A percentile compares a stretch with the other conserved stretches of the same genome.
phyloP scores from a whole-genome alignment of 495 filamentous ascomycete genomes.

The Jackrogersella multiformis region DNA sequence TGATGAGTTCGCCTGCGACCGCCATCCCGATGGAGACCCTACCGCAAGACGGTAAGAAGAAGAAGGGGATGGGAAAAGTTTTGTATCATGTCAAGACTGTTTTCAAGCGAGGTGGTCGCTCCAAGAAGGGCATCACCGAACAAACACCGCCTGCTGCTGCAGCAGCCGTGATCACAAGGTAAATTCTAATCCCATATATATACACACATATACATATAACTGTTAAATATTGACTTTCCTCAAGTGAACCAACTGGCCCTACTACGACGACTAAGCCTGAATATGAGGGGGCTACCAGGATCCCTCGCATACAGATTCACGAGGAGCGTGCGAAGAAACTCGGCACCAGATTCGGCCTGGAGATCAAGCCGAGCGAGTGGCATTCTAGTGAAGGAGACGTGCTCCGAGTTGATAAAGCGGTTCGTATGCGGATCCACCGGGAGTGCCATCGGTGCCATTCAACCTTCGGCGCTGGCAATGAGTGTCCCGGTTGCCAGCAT shows the following conservation, averaged over 20 bases:
- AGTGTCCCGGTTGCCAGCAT: conserved; percentile 78
- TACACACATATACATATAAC: too few relatives aligned
- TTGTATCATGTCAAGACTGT: conserved; percentile 71
- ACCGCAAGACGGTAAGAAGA: conserved; percentile 62
- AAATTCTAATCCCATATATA: conserved; percentile 13
- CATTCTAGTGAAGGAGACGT: conserved; percentile 65
- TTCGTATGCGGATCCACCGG: conserved; percentile 90
- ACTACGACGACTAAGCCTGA: conserved; percentile 33
- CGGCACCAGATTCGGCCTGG: conserved; percentile 78
- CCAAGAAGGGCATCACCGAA: conserved; percentile 53
- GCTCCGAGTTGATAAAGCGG: conserved; percentile 83
- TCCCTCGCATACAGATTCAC: conserved; percentile 61
- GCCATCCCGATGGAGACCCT: conserved; percentile 42
- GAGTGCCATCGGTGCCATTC: conserved; percentile 81
- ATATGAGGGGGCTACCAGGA: conserved; percentile 50
- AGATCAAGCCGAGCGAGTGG: conserved; percentile 75
- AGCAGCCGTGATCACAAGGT: conserved; percentile 39
- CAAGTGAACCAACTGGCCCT: conserved; percentile 42
- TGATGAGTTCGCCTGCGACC: conserved; percentile 56
- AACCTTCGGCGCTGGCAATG: conserved; percentile 73
- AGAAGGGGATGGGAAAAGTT: conserved; percentile 69
- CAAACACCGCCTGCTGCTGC: conserved; percentile 41
- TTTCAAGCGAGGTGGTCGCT: conserved; percentile 60
- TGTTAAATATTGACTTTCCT: conserved; percentile 19
- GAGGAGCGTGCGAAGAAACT: conserved; percentile 75